Conservation (phyloP, 805 yeast species). For the Ogataea pini region DNA sequence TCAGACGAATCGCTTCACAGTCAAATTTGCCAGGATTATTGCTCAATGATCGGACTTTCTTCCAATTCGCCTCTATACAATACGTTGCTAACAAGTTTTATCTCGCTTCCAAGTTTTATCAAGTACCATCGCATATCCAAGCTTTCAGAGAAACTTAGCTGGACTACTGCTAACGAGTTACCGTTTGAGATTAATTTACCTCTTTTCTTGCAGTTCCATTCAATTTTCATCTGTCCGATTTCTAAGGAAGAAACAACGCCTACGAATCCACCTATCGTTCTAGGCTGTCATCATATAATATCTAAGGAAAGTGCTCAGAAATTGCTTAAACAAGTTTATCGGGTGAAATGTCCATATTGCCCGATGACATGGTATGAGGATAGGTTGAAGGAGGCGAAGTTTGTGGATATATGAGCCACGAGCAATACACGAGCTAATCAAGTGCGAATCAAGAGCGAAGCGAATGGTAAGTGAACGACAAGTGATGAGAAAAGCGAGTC, state of each 20-base stretch:
- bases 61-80: constrained; percentile 54
- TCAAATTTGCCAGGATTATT: constrained; percentile 48
- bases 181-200: constrained; percentile 66
- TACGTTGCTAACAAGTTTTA: constrained; percentile 51
- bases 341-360: constrained; percentile 73
- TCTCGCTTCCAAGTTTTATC: constrained; percentile 53
- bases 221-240: constrained; percentile 72
- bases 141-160: constrained; percentile 42
- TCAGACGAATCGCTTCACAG: constrained; percentile 22
- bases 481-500: too few relatives aligned
- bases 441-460: background rate
- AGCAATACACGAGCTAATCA: background rate
- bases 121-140: constrained; percentile 46
- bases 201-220: constrained; percentile 52
- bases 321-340: constrained; percentile 38
- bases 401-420: constrained; percentile 35
- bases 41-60: constrained; percentile 48
- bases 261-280: constrained; percentile 56
- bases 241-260: constrained; percentile 63
- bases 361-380: constrained; percentile 36
- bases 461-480: too few relatives aligned
- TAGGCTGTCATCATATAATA: constrained; percentile 48
- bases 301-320: constrained; percentile 54
- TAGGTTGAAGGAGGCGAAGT: constrained; percentile 38
- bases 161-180: constrained; percentile 60